Evolutionary conservation across 2,329 filamentous ascomycete genomes (phyloP).

Genomic region (Colletotrichum zoysiae): DNA sequence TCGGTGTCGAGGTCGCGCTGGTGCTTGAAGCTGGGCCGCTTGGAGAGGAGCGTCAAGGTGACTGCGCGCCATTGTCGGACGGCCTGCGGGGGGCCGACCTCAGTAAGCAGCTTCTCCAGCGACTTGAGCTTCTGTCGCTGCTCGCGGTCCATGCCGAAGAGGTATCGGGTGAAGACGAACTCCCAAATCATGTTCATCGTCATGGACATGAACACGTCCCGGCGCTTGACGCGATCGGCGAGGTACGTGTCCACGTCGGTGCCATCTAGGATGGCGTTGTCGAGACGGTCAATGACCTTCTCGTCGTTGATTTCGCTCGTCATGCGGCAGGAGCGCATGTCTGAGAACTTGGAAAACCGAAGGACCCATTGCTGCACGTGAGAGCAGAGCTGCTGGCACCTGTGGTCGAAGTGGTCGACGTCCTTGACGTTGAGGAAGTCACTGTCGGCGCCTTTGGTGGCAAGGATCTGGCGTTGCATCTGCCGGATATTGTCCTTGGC

Average conservation of each 20-base stretch:
- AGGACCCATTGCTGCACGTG: slow-evolving; percentile 98
- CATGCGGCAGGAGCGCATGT: slow-evolving; percentile 86
- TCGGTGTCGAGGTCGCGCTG: slow-evolving; percentile 93
- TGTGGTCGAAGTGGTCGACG: slow-evolving; percentile 94
- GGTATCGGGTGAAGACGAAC: slow-evolving; percentile 96
- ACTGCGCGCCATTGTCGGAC: slow-evolving; percentile 98
- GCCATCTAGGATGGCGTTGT: slow-evolving; percentile 94
- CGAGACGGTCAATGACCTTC: slow-evolving; percentile 92
- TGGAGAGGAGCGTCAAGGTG: slow-evolving; percentile 89
- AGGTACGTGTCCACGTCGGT: slow-evolving; percentile 92
- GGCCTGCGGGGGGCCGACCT: slow-evolving; percentile 88
- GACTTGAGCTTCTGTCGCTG: slow-evolving; percentile 97
- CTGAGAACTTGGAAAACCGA: slow-evolving; percentile 97
- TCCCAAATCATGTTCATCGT: slow-evolving; percentile 99
- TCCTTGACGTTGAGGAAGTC: slow-evolving; percentile 84
- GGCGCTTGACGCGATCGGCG: slow-evolving; percentile 85
- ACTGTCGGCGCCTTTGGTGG: slow-evolving; percentile 70
- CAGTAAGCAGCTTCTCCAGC: slow-evolving; percentile 89
- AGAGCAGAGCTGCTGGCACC: slow-evolving; percentile 94
- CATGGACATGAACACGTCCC: slow-evolving; percentile 98
- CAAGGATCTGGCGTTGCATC: slow-evolving; percentile 66
- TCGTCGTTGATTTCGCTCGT: slow-evolving; percentile 90
- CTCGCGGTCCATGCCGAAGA: slow-evolving; percentile 98
- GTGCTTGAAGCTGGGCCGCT: slow-evolving; percentile 80
- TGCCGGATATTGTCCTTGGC: slow-evolving; percentile 73